A percentile compares a stretch with the other conserved stretches of the same genome.
phyloP scores from a whole-genome alignment of 2,329 filamentous ascomycete species.

The Raffaelea arxii region DNA sequence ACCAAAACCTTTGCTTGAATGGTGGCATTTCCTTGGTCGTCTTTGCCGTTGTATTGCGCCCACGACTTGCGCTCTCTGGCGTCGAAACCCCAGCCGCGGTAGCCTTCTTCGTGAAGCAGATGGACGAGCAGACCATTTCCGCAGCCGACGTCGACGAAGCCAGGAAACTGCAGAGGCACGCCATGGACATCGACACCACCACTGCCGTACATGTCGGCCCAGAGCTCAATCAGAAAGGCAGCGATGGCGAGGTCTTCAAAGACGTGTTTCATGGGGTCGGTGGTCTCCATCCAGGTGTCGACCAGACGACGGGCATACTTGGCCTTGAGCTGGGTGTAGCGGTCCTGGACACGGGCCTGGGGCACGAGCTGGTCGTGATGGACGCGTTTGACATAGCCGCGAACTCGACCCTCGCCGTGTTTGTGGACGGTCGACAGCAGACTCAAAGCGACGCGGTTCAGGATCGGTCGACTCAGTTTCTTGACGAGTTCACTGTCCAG shows the following conservation, averaged over 20 bases:
- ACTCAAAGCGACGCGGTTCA: slow-evolving; percentile 58
- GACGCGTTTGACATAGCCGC: slow-evolving; percentile 70
- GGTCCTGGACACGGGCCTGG: slow-evolving; percentile 69
- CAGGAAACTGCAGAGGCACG: slow-evolving; percentile 49
- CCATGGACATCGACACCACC: not conserved
- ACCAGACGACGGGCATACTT: slow-evolving; percentile 66
- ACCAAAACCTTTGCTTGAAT: slow-evolving; percentile 34
- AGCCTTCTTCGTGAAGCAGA: slow-evolving; percentile 72
- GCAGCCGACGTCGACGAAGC: slow-evolving; percentile 93
- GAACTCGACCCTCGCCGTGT: slow-evolving; percentile 55
- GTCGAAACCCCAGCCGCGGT: slow-evolving; percentile 81
- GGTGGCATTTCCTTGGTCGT: slow-evolving; percentile 9
- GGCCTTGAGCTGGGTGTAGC: slow-evolving; percentile 69
- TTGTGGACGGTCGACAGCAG: slow-evolving; percentile 62
- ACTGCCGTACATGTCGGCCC: slow-evolving; percentile 66
- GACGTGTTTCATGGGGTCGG: slow-evolving; percentile 83
- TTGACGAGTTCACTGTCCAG: slow-evolving; percentile 24
- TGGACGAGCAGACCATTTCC: slow-evolving; percentile 88
- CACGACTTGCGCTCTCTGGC: slow-evolving; percentile 80
- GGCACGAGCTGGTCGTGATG: slow-evolving; percentile 75
- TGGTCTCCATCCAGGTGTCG: slow-evolving; percentile 72
- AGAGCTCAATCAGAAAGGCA: slow-evolving; percentile 86
- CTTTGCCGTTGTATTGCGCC: slow-evolving; percentile 59
- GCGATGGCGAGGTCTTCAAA: slow-evolving; percentile 91
- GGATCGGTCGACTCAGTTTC: slow-evolving; percentile 14